A percentile compares a stretch with the other conserved stretches of the same genome.
Evolutionary conservation across 371 early-diverging fungal species (phyloP).

Genomic region (Mortierella sp.): DNA sequence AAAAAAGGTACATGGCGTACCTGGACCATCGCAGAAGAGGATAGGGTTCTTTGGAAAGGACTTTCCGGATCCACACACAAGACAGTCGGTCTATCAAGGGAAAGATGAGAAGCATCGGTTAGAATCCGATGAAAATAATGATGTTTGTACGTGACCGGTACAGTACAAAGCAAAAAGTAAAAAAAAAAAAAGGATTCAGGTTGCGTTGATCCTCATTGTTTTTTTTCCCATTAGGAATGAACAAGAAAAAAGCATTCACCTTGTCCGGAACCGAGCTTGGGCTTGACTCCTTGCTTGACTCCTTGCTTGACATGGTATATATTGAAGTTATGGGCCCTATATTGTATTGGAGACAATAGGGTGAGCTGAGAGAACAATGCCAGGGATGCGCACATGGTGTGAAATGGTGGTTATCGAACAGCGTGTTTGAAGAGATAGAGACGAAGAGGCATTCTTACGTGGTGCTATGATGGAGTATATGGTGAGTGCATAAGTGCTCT

Average conservation of each 20-base stretch:
- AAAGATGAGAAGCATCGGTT: not conserved
- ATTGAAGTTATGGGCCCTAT: not conserved
- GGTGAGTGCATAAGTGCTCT: no score
- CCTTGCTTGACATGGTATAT: slow-evolving; percentile 40
- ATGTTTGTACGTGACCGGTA: no score
- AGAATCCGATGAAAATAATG: not conserved
- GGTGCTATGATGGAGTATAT: not conserved
- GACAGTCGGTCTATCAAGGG: slow-evolving; percentile 57
- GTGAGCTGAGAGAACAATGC: not conserved
- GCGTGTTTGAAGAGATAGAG: not conserved
- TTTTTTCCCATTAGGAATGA: not conserved
- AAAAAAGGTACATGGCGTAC: slow-evolving; percentile 30
- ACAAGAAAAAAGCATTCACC: slow-evolving; percentile 17
- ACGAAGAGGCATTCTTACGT: not conserved
- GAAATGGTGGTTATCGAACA: not conserved
- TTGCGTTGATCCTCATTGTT: not conserved
- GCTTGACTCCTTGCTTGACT: slow-evolving; percentile 48
- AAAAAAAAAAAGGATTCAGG: not conserved
- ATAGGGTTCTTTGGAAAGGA: slow-evolving; percentile 63
- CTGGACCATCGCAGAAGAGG: slow-evolving; percentile 71
- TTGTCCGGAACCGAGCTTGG: slow-evolving; percentile 41
- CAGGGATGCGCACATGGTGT: not conserved
- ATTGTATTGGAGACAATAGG: not conserved
- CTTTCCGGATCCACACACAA: slow-evolving; percentile 64
- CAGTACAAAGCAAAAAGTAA: slow-evolving; percentile 4